These are phyloP conservation scores for Xylariaceae sp. DNA, from an alignment of 2,329 filamentous ascomycete species.

Conservation along the genomic window DNA sequence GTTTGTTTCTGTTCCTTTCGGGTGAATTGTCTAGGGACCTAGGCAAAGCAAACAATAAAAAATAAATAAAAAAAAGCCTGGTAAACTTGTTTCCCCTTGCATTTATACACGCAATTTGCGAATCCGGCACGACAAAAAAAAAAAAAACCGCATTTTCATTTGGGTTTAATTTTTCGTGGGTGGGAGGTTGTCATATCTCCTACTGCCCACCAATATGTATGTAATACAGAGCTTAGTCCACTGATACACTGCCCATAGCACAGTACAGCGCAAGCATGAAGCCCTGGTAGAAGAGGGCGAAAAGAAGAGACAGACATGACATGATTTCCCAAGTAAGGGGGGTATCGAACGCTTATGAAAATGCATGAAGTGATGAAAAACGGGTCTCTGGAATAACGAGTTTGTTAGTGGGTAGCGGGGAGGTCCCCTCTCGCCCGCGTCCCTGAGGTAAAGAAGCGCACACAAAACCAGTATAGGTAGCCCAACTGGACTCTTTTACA, in stretches of 20 bases:
- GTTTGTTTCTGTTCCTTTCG: too few species aligned
- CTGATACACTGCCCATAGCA: not conserved
- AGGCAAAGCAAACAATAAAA: too few species aligned
- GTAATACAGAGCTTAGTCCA: slow-evolving; percentile 8
- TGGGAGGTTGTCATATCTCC: not conserved
- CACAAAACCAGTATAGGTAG: not conserved
- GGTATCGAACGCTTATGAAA: slow-evolving; percentile 16
- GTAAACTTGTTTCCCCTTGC: too few species aligned
- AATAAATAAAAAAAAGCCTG: too few species aligned
- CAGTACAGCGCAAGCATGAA: too few species aligned
- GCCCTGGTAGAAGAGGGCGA: too few species aligned
- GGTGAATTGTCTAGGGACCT: too few species aligned
- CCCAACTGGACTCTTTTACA: not conserved
- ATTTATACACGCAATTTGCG: too few species aligned
- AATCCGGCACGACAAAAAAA: too few species aligned
- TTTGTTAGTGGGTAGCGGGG: not conserved
- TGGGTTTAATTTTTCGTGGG: not conserved
- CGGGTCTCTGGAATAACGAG: not conserved
- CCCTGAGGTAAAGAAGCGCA: not conserved
- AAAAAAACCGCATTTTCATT: slow-evolving; percentile 5
- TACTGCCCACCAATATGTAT: not conserved
- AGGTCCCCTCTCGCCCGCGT: not conserved
- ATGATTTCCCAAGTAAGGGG: slow-evolving; percentile 3
- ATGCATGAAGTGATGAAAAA: slow-evolving; percentile 1
- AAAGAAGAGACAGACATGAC: not conserved